These are phyloP conservation scores for Asterella californica DNA, from an alignment of 225 moss, liverwort and hornwort genomes.

Conservation along the genomic window DNA sequence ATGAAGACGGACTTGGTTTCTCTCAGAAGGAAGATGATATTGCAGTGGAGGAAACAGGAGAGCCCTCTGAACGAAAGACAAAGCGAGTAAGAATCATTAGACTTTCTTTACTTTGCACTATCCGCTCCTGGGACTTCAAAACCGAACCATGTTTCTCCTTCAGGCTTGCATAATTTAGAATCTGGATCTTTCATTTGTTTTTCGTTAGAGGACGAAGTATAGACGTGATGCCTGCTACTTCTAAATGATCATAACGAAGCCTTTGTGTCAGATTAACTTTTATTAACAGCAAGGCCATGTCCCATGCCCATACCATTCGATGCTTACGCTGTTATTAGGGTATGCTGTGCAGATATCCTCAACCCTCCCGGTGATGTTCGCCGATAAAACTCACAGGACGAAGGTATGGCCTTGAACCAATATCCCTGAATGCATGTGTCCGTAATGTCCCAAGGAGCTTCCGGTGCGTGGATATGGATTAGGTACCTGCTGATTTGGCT, in stretches of 20 bases:
- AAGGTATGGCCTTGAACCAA: slow-evolving; percentile 49
- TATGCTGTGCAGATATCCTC: slow-evolving; percentile 61
- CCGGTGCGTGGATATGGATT: not conserved
- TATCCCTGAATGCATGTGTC: not conserved
- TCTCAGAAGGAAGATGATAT: slow-evolving; percentile 20
- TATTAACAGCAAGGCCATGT: not conserved
- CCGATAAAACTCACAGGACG: slow-evolving; percentile 71
- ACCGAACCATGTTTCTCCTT: not conserved
- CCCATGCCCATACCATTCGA: not conserved
- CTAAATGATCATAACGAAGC: not conserved
- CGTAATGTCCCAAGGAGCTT: not conserved
- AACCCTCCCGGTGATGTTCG: slow-evolving; percentile 68
- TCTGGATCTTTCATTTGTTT: not conserved
- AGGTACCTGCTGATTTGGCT: not conserved
- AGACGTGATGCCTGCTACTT: not conserved
- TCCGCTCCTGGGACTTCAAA: not conserved
- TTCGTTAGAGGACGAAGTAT: not conserved
- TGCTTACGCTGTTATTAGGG: not conserved
- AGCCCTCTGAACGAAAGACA: slow-evolving; percentile 31
- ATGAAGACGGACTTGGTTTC: slow-evolving; percentile 9
- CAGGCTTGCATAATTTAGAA: too few relatives aligned
- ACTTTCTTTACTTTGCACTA: not conserved
- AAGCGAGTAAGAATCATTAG: slow-evolving; percentile 31
- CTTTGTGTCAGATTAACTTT: not conserved
- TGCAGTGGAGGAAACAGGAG: slow-evolving; percentile 33